Conservation (phyloP, 73 alveolate species). For the Blepharisma stoltei region DNA sequence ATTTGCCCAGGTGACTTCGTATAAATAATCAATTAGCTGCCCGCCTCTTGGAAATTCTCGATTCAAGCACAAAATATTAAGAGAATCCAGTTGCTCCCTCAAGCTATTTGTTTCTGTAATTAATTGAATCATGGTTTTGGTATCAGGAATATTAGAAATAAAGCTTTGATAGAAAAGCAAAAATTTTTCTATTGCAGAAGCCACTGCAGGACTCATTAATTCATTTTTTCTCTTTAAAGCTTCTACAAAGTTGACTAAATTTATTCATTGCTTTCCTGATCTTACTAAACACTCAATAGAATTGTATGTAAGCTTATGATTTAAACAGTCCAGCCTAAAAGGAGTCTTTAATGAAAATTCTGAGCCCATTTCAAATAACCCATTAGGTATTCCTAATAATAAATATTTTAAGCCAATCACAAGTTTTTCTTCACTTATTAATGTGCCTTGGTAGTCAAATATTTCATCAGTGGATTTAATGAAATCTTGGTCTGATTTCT, state of each 20-base stretch:
- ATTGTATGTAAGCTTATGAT: background rate
- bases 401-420: background rate
- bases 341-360: background rate
- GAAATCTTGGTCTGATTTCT: background rate
- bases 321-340: background rate
- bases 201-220: background rate
- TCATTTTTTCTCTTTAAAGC: background rate
- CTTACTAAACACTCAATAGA: background rate
- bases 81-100: conserved; percentile 14
- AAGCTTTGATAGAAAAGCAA: background rate
- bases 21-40: background rate
- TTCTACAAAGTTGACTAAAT: background rate
- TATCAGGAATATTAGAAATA: background rate
- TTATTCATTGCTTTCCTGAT: background rate
- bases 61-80: background rate
- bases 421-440: background rate
- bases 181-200: background rate
- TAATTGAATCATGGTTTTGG: background rate
- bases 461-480: background rate
- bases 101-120: background rate
- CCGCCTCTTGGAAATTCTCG: background rate
- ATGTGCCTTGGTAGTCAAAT: background rate
- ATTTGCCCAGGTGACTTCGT: background rate
- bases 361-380: background rate
- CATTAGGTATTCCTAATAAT: background rate